Evolutionary conservation across 768 basidiomycete species (phyloP).

Genomic region (Rhizopogon vinicolor): DNA sequence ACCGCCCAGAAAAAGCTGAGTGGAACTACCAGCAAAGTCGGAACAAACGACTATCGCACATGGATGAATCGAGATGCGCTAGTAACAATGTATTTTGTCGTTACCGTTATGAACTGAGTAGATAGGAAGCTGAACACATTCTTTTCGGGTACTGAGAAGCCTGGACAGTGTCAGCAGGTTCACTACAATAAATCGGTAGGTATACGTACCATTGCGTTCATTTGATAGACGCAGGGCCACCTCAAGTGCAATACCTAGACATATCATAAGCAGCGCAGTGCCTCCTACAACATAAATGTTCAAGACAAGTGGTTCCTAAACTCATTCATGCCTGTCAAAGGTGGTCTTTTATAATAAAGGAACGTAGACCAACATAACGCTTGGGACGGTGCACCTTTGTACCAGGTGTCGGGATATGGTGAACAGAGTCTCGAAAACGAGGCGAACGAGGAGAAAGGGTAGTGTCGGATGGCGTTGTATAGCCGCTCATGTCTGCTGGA

Average conservation of each 20-base stretch:
- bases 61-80: not conserved
- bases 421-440: slow-evolving; percentile 39
- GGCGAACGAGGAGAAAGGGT: slow-evolving; percentile 17
- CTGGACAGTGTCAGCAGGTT: slow-evolving; percentile 24
- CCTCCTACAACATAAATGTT: slow-evolving; percentile 37
- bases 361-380: slow-evolving; percentile 36
- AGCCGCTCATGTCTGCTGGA: slow-evolving; percentile 1
- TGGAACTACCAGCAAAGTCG: slow-evolving; percentile 47
- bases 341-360: not conserved
- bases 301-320: slow-evolving; percentile 24
- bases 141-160: slow-evolving; percentile 45
- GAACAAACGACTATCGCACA: slow-evolving; percentile 49
- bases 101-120: slow-evolving; percentile 38
- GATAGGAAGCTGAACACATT: slow-evolving; percentile 50
- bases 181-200: slow-evolving; percentile 7
- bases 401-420: slow-evolving; percentile 45
- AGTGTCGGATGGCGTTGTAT: not conserved
- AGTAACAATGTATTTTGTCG: slow-evolving; percentile 1
- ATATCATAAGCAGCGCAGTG: slow-evolving; percentile 39
- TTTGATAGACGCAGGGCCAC: slow-evolving; percentile 38
- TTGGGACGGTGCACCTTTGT: slow-evolving; percentile 27
- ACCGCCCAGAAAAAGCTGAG: slow-evolving; percentile 44
- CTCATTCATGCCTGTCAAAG: not conserved
- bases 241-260: slow-evolving; percentile 44
- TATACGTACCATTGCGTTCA: slow-evolving; percentile 36